Base-by-base conservation (phyloP, 1,284 basidiomycete genomes). In the Pulveroboletus sp. region DNA sequence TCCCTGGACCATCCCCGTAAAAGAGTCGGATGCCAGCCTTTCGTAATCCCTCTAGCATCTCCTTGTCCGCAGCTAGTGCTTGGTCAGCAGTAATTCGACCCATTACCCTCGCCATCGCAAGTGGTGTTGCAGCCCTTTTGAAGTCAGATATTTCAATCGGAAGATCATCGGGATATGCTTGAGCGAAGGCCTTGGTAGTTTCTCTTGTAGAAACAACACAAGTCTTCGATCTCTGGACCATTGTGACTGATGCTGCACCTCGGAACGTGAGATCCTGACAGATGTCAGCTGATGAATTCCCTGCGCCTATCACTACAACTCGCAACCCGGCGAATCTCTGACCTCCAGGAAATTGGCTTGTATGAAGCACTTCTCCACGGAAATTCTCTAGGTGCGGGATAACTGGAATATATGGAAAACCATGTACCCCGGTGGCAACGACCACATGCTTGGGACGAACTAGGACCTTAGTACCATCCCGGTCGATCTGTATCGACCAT, bases 261-360 rank as follows among this genome's bases (percentile, higher is more conserved):
- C 55, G 55, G 44, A 57, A 50, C 33, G 39, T 42, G 15, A 57
- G 55, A 22, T 57, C 55, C 22, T 57, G 55, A 38, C 55, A 57
- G 18, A 57, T 57, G n/a, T 56, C 54, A 24, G 54, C 54, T 3
- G 55, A 57, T 12, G 55, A 57, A 26, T 57, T 57, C n/a, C 54
- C 55, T 8, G 55, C 54, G 28, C 55, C 55, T 22, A 58, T 43
- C 55, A 57, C 55, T 14, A 57, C 39, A 31, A 58, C 55, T 11
- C 55, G 44, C 36, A 50, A 43, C 12, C 44, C 54, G 33, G 36
- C 38, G 33, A 58, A 57, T 50, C n/a, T 26, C 24, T 50, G 44
- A 17, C 54, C 55, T 3, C 55, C 54, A 31, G 22, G 20, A 4
- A 35, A 56, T 42, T 57, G 43, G 26, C 54, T 56, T 17, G 54